Base-by-base conservation (phyloP, 139 green algal genomes). In the Closterium sp. region DNA sequence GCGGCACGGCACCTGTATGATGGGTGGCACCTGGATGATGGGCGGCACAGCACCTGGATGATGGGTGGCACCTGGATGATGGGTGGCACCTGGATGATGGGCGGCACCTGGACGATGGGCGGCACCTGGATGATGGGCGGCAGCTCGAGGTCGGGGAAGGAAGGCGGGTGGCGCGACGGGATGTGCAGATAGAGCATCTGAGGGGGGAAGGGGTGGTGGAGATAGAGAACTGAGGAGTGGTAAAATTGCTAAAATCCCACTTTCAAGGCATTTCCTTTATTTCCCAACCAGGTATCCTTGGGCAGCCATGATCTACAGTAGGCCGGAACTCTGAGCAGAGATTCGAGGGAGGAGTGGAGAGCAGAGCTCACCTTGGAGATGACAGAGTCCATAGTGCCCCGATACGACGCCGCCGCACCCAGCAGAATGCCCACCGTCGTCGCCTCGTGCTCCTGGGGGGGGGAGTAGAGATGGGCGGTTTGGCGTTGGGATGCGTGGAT, bases 111-210 rank as follows among this genome's bases (percentile, higher is more conserved):
- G 38, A 66, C 25, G 55, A 19, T 76, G 55, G 55, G 16, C n/a
- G n/a, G n/a, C n/a, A n/a, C n/a, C 95, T 97, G 96, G 35, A 99
- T 96, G 34, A 97, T 92, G 3, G 97, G 93, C 1, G 96, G 95
- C 23, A 99, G 96, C 94, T 99, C 98, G 8, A 99, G 94, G 90
- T 99, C 98, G 1, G 97, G 97, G 93, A 98, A 98, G 84, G 88
- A 95, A 32, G 94, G 69, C 10, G 97, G 97, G 92, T 98, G 97
- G 28, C 95, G 91, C 0, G 96, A 95, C n/a, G 98, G 98, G 33
- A 99, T 91, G 94, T 99, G 98, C 93, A 99, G 96, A 89, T 98
- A 97, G 84, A 99, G 96, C 95, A 98, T 98, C 86, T 91, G 90
- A 2, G 8, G 86, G 35, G 19, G 55, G 55, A 19, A 66, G 38